phyloP scores from a whole-genome alignment of 768 basidiomycete species.

The Agaricus sinodeliciosus region DNA sequence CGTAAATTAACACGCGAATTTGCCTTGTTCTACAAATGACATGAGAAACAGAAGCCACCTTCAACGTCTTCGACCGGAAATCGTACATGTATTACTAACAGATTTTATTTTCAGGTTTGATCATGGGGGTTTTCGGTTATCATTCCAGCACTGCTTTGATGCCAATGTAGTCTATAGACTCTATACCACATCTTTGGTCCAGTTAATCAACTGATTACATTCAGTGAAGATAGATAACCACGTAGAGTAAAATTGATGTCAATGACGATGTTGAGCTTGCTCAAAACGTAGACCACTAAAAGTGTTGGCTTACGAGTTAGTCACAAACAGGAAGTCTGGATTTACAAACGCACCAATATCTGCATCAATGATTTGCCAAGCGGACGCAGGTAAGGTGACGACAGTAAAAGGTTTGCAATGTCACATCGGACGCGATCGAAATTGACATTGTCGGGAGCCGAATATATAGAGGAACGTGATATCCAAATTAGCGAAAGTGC shows the following conservation, averaged over 20 bases:
- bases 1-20: slow-evolving; percentile 14
- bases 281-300: slow-evolving; percentile 84
- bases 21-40: slow-evolving; percentile 12
- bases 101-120: too few relatives aligned
- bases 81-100: too few relatives aligned
- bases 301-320: slow-evolving; percentile 13
- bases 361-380: slow-evolving; percentile 10
- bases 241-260: slow-evolving; percentile 18
- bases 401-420: neutral
- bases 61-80: too few relatives aligned
- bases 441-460: neutral
- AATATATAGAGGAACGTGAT: too few relatives aligned
- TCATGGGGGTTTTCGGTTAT: too few relatives aligned
- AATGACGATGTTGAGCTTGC: slow-evolving; percentile 74
- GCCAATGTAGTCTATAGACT: neutral
- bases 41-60: neutral
- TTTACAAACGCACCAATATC: slow-evolving; percentile 29
- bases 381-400: neutral
- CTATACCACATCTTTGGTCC: neutral
- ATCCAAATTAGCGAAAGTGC: too few relatives aligned
- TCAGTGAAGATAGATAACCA: slow-evolving; percentile 5
- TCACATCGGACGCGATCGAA: neutral
- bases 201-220: neutral
- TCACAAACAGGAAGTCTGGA: slow-evolving; percentile 5
- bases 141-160: too few relatives aligned